Conservation (phyloP, 2,329 filamentous ascomycete species). For the Monosporascus sp. region DNA sequence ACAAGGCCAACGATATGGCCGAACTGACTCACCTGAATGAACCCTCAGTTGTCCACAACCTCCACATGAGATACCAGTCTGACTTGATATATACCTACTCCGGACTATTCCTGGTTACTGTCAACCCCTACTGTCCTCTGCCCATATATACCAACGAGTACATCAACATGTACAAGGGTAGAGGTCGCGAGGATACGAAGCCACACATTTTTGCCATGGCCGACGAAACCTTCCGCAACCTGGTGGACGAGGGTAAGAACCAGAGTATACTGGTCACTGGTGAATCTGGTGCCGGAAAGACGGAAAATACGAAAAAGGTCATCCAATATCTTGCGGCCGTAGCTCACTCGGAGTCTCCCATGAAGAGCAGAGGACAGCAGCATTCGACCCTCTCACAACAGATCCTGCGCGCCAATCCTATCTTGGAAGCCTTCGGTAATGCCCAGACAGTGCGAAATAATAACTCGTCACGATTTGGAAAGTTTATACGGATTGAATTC, state of each 20-base stretch:
- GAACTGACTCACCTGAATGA: slow-evolving; percentile 97
- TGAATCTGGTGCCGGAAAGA: slow-evolving; percentile 97
- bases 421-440: slow-evolving; percentile 96
- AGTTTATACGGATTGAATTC: slow-evolving; percentile 98
- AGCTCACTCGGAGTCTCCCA: slow-evolving; percentile 72
- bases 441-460: slow-evolving; percentile 97
- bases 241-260: slow-evolving; percentile 91
- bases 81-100: slow-evolving; percentile 99
- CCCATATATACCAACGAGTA: slow-evolving; percentile 97
- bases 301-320: slow-evolving; percentile 98
- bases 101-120: slow-evolving; percentile 89
- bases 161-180: slow-evolving; percentile 95
- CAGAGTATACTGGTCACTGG: slow-evolving; percentile 97
- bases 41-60: slow-evolving; percentile 93
- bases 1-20: slow-evolving; percentile 99
- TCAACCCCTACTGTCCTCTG: slow-evolving; percentile 92
- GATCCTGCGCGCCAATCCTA: slow-evolving; percentile 92
- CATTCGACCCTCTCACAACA: slow-evolving; percentile 91
- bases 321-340: slow-evolving; percentile 97
- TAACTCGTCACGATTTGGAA: slow-evolving; percentile 96
- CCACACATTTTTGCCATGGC: slow-evolving; percentile 98
- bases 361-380: slow-evolving; percentile 57
- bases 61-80: slow-evolving; percentile 89
- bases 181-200: slow-evolving; percentile 86
- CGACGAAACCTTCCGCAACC: slow-evolving; percentile 90